Percentiles rank a stretch among this genome's conserved stretches.
Conservation (phyloP, 2,329 filamentous ascomycete genomes). For the Ophiocordyceps camponoti-rufipedis region DNA sequence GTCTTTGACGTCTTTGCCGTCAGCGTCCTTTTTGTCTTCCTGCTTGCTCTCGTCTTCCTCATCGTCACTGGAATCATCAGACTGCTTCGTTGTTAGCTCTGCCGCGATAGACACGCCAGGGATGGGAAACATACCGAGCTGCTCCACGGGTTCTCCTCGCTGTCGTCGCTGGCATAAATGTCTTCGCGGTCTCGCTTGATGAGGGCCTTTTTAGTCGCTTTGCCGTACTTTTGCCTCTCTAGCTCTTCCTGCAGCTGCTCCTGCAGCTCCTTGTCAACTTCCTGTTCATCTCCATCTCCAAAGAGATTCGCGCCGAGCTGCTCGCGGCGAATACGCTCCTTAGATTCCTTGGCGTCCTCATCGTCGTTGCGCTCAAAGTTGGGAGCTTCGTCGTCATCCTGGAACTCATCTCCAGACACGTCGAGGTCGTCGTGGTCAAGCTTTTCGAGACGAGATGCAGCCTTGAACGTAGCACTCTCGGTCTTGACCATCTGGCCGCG, state of each 20-base stretch:
- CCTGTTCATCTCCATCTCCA: slow-evolving; percentile 46
- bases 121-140: slow-evolving; percentile 14
- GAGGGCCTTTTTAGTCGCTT: slow-evolving; percentile 61
- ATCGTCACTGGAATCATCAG: slow-evolving; percentile 24
- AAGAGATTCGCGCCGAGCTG: slow-evolving; percentile 82
- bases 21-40: slow-evolving; percentile 45
- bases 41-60: slow-evolving; percentile 27
- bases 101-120: neutral
- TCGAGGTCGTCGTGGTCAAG: slow-evolving; percentile 55
- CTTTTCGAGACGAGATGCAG: slow-evolving; percentile 41
- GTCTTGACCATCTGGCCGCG: slow-evolving; percentile 43
- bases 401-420: slow-evolving; percentile 56
- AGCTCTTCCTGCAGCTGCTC: slow-evolving; percentile 52
- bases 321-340: slow-evolving; percentile 56
- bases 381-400: slow-evolving; percentile 70
- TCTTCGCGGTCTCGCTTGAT: slow-evolving; percentile 73
- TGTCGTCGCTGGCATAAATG: slow-evolving; percentile 60
- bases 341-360: slow-evolving; percentile 57
- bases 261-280: slow-evolving; percentile 57
- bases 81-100: slow-evolving; percentile 15
- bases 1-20: slow-evolving; percentile 37
- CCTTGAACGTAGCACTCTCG: slow-evolving; percentile 47
- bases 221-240: slow-evolving; percentile 52
- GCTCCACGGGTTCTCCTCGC: slow-evolving; percentile 23
- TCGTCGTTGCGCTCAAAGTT: slow-evolving; percentile 64